Evolutionary conservation across 2,329 filamentous ascomycete species (phyloP).

Genomic region (Cladobotryum protrusum): DNA sequence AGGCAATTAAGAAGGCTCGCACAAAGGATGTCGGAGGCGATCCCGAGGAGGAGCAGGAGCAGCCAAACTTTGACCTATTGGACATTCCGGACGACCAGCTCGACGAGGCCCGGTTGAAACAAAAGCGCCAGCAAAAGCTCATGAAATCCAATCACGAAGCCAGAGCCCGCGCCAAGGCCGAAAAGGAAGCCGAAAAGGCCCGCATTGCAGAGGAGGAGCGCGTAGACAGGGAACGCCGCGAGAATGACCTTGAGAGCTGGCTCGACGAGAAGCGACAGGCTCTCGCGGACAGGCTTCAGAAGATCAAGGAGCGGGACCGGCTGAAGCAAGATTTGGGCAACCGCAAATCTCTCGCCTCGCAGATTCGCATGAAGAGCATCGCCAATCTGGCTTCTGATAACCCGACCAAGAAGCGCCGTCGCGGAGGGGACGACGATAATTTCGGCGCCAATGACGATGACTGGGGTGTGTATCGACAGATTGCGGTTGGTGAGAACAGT

Average conservation of each 20-base stretch:
- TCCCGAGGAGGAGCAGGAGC: conserved; percentile 73
- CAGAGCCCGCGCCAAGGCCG: conserved; percentile 84
- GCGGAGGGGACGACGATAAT: conserved; percentile 87
- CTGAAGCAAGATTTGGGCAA: conserved; percentile 93
- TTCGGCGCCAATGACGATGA: conserved; percentile 97
- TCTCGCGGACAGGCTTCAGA: conserved; percentile 64
- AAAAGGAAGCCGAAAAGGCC: conserved; percentile 90
- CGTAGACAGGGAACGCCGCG: conserved; percentile 73
- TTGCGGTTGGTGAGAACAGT: conserved; percentile 73
- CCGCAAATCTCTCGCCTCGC: conserved; percentile 89
- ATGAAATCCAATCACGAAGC: conserved; percentile 95
- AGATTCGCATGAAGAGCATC: conserved; percentile 97
- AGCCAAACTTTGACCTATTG: conserved; percentile 79
- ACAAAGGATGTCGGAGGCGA: conserved; percentile 88
- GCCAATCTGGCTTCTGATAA: conserved; percentile 91
- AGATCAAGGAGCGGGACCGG: conserved; percentile 88
- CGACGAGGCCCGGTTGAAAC: conserved; percentile 83
- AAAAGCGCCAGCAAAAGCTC: conserved; percentile 86
- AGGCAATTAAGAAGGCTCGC: conserved; percentile 78
- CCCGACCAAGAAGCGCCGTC: conserved; percentile 74
- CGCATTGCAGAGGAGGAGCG: conserved; percentile 77
- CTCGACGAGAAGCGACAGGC: conserved; percentile 73
- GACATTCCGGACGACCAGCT: conserved; percentile 88
- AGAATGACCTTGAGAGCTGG: conserved; percentile 82
- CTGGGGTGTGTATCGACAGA: conserved; percentile 94